Evolutionary conservation across 192 early-diverging fungal species (phyloP), one percentile per base, ranked within the genome.

Genomic region (Rhizophagus sp.): DNA sequence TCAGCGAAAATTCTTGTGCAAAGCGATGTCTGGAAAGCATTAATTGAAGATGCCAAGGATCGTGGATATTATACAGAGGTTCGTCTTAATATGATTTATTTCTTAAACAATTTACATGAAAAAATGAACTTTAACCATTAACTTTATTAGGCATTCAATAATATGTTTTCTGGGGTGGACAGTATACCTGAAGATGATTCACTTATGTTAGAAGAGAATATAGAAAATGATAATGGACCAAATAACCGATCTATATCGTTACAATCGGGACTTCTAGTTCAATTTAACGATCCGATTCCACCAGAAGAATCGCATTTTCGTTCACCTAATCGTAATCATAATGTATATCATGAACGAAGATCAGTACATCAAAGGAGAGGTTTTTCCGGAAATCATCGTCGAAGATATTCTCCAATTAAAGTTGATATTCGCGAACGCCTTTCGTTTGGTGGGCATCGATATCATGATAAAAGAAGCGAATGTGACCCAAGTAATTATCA

Each of bases 1-100:
- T 96, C 93, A 3, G 79, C 81, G n/a, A 82, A 84, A 1, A 97
- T 96, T 69, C 30, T 69, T 33, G 34, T 8, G 4, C 27, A 30
- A 33, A 69, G 41, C 39, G 34, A 69, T 33, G 3, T 7, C 15
- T 69, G 67, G 67, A 36, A 69, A 30, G 9, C 27, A 69, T 22
- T 69, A 39, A 39, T 69, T 69, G 11, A 36, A 19, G 67, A 69
- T 39, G 67, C 67, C 2, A 69, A 69, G 34, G 17, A 30, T 22
- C 24, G 67, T 33, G 17, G 17, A 19, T 30, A 2, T 17, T 69
- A 36, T 69, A 69, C 67, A 41, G 19, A 69, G 17, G 67, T 69
- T 4, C 5, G 67, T 36, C 50, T 10, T 47, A 12, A 47, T 47
- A 57, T 17, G 13, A 57, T 17, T 57, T 57, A 57, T 57, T 36